Evolutionary conservation across 2,329 filamentous ascomycete genomes (phyloP).

Genomic region (Verticillium nubilum): DNA sequence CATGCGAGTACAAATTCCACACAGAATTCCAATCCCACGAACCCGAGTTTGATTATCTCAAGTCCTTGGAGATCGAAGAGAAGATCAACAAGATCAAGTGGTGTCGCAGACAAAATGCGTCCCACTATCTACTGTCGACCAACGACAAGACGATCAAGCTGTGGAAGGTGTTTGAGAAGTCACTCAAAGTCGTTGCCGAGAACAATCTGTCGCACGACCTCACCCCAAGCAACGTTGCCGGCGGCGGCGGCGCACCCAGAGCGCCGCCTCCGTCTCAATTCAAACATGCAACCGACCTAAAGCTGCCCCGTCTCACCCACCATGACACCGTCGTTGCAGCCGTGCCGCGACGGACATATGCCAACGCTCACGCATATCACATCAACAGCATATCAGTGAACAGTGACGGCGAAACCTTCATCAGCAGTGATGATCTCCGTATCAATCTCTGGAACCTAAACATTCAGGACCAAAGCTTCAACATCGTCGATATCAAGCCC

Average conservation of each 20-base stretch:
- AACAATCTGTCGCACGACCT: conserved; percentile 96
- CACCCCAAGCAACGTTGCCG: conserved; percentile 67
- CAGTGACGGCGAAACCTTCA: conserved; percentile 98
- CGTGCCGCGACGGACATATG: conserved; percentile 91
- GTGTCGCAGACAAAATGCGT: conserved; percentile 96
- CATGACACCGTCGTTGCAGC: conserved; percentile 98
- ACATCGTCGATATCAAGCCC: conserved; percentile 99
- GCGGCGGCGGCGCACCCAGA: conserved; percentile 73
- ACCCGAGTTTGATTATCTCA: conserved; percentile 98
- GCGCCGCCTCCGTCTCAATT: conserved; percentile 69
- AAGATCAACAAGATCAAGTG: conserved; percentile 99
- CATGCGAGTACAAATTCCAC: conserved; percentile 99
- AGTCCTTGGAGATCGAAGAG: conserved; percentile 98
- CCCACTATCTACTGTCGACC: conserved; percentile 94
- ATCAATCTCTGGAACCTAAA: conserved; percentile 99
- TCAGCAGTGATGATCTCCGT: conserved; percentile 94
- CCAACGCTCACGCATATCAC: conserved; percentile 97
- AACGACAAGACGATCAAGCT: conserved; percentile 99
- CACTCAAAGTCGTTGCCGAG: conserved; percentile 95
- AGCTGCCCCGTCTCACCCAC: conserved; percentile 92
- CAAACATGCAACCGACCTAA: conserved; percentile 75
- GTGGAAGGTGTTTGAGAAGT: conserved; percentile 99
- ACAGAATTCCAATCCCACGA: conserved; percentile 99
- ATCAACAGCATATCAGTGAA: conserved; percentile 99
- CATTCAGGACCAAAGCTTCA: conserved; percentile 99